Conservation (phyloP, 1,284 basidiomycete genomes). For the Phaffia rhodozyma region DNA sequence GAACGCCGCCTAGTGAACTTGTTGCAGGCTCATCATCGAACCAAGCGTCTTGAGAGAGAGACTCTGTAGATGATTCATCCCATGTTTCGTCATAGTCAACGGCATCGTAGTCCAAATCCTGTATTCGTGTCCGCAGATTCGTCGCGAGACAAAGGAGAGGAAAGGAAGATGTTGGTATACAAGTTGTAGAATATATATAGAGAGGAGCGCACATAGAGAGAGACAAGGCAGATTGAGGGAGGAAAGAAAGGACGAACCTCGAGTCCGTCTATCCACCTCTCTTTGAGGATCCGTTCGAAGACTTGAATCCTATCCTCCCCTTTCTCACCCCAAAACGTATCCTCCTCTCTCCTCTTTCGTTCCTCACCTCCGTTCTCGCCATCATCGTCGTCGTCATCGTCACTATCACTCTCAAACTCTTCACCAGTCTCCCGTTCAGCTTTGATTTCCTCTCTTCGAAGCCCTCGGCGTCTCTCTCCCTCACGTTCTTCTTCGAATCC, state of each 20-base stretch:
- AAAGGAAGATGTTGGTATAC: background rate
- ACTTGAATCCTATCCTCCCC: background rate
- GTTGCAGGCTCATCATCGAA: too few relatives aligned
- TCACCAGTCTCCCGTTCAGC: too few relatives aligned
- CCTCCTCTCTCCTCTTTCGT: too few relatives aligned
- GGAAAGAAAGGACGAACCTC: background rate
- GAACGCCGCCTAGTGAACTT: too few relatives aligned
- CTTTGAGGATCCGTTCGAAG: constrained; percentile 1
- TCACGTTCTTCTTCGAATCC: background rate
- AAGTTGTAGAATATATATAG: background rate
- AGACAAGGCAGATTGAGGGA: background rate
- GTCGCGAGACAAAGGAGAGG: background rate
- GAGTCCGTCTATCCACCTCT: constrained; percentile 1
- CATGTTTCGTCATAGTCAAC: too few relatives aligned
- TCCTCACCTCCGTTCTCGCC: too few relatives aligned
- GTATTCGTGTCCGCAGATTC: background rate
- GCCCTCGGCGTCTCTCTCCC: background rate
- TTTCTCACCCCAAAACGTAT: background rate
- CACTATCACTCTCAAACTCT: too few relatives aligned
- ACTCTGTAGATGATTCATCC: too few relatives aligned
- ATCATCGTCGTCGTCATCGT: too few relatives aligned
- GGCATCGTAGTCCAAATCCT: background rate
- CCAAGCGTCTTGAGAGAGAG: too few relatives aligned
- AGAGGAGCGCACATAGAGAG: too few relatives aligned
- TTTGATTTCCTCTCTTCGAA: background rate